Evolutionary conservation across 768 basidiomycete genomes (phyloP).

Genomic region (Boletus bicolor): DNA sequence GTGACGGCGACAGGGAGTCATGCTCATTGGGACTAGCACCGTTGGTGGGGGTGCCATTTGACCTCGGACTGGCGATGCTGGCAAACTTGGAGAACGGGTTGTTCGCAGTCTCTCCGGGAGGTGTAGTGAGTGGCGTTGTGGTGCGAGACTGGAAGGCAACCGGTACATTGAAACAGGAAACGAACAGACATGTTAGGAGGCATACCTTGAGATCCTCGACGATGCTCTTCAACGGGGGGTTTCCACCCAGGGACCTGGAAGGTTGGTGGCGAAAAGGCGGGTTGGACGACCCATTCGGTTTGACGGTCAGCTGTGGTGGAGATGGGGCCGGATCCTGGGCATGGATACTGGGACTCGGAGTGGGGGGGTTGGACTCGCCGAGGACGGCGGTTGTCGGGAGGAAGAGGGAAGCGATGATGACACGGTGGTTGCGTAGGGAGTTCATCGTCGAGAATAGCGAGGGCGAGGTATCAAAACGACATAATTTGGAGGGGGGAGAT

Average conservation of each 20-base stretch:
- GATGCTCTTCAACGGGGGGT: slow-evolving; percentile 57
- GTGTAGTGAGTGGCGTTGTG: slow-evolving; percentile 41
- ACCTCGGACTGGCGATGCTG: slow-evolving; percentile 32
- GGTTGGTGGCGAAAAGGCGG: slow-evolving; percentile 18
- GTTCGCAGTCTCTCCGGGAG: slow-evolving; percentile 47
- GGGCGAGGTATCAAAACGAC: not conserved
- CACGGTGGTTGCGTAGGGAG: slow-evolving; percentile 68
- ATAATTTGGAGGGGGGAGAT: not conserved
- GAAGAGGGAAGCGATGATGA: slow-evolving; percentile 82
- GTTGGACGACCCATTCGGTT: slow-evolving; percentile 1
- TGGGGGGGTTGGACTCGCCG: slow-evolving; percentile 50
- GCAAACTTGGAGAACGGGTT: slow-evolving; percentile 59
- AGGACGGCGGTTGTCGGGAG: slow-evolving; percentile 71
- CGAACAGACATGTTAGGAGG: not conserved
- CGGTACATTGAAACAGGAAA: not conserved
- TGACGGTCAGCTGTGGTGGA: slow-evolving; percentile 4
- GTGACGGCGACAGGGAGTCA: not conserved
- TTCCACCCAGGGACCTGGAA: slow-evolving; percentile 20
- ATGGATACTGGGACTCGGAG: slow-evolving; percentile 38
- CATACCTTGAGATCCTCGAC: slow-evolving; percentile 75
- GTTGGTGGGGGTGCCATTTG: slow-evolving; percentile 14
- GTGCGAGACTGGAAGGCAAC: slow-evolving; percentile 33
- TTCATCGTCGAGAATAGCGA: slow-evolving; percentile 42
- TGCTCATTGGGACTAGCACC: not conserved
- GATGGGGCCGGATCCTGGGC: slow-evolving; percentile 9